Base-by-base conservation (phyloP, 2,329 filamentous ascomycete genomes). In the Cytospora mali region DNA sequence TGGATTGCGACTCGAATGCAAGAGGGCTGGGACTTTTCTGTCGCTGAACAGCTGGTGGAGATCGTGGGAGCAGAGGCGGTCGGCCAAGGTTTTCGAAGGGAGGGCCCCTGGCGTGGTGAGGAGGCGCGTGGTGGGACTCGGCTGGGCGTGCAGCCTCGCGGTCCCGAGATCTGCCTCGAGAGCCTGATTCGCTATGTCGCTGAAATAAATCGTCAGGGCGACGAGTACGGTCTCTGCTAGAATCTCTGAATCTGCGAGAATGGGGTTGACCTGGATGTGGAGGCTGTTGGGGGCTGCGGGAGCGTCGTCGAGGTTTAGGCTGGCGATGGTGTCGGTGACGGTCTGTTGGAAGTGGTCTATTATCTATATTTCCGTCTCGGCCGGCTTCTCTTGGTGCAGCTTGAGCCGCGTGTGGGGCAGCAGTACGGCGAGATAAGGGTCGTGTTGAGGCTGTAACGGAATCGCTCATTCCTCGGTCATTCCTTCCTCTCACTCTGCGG, bases 151-250 rank as follows among this genome's bases (percentile, higher is more conserved):
- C 66, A 66, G 64, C 58, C 64, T 76, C 77, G 64, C 75, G 76
- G 62, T 76, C 75, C 55, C 75, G 74, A 51, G 72, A 74, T 60
- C 74, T 52, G 73, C 72, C 76, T 76, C 68, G 79, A 79, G 55
- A 52, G 11, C 33, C 51, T 33, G 48, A 42, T 14, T 55, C 29
- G 25, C 46, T 60, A 25, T 64, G 70, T 70, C 54, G 70, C 65
- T 35, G 69, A 64, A 23, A 73, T 69, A 61, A 71, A 11, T 42
- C 52, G 53, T 69, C 66, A 49, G 67, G 65, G 65, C 71, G 69
- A 65, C 68, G 66, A 35, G 62, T 63, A 62, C 72, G 71, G 62
- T 75, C 75, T 70, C 75, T 75, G 65, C 72, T 75, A 64, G 72
- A 74, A 61, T 78, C 75, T 65, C 71, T 73, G 54, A 77, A 77